These are phyloP conservation scores for Arthrobotrys sinensis DNA, from an alignment of 2,329 filamentous ascomycete genomes.

Conservation along the genomic window DNA sequence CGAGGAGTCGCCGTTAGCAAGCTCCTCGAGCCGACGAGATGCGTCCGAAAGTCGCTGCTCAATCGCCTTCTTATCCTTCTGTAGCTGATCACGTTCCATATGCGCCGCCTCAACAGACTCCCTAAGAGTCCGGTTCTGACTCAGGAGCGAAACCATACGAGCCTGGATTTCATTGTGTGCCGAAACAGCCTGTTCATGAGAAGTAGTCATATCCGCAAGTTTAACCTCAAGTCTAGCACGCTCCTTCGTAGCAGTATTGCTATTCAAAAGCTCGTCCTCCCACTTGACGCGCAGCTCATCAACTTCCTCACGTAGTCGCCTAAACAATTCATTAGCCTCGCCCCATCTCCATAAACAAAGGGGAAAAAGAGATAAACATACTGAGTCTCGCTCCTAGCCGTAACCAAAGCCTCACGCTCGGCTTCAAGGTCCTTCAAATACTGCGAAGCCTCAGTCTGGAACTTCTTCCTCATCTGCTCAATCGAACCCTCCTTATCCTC, in stretches of 20 bases:
- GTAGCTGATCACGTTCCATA: slow-evolving; percentile 85
- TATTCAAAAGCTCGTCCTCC: slow-evolving; percentile 98
- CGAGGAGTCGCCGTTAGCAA: slow-evolving; percentile 86
- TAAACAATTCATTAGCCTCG: slow-evolving; percentile 28
- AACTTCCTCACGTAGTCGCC: slow-evolving; percentile 91
- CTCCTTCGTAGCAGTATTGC: slow-evolving; percentile 98
- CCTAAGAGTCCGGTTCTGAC: slow-evolving; percentile 87
- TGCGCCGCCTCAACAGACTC: slow-evolving; percentile 87
- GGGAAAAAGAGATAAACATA: slow-evolving; percentile 62
- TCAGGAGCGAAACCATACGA: slow-evolving; percentile 90
- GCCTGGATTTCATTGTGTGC: slow-evolving; percentile 96
- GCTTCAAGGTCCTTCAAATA: slow-evolving; percentile 93
- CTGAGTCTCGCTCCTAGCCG: slow-evolving; percentile 71
- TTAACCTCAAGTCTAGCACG: slow-evolving; percentile 92
- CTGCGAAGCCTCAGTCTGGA: slow-evolving; percentile 90
- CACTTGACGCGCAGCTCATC: slow-evolving; percentile 95
- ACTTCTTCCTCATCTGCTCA: slow-evolving; percentile 98
- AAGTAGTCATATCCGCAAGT: slow-evolving; percentile 87
- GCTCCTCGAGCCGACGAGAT: slow-evolving; percentile 87
- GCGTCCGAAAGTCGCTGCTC: slow-evolving; percentile 89
- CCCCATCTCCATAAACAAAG: not conserved
- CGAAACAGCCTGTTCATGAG: slow-evolving; percentile 91
- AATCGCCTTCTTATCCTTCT: slow-evolving; percentile 90
- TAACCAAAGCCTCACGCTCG: slow-evolving; percentile 89
- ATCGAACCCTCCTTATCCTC: slow-evolving; percentile 96